These are phyloP conservation scores for Gaeumannomyces tritici DNA, from an alignment of 2,329 filamentous ascomycete genomes.

Conservation along the genomic window DNA sequence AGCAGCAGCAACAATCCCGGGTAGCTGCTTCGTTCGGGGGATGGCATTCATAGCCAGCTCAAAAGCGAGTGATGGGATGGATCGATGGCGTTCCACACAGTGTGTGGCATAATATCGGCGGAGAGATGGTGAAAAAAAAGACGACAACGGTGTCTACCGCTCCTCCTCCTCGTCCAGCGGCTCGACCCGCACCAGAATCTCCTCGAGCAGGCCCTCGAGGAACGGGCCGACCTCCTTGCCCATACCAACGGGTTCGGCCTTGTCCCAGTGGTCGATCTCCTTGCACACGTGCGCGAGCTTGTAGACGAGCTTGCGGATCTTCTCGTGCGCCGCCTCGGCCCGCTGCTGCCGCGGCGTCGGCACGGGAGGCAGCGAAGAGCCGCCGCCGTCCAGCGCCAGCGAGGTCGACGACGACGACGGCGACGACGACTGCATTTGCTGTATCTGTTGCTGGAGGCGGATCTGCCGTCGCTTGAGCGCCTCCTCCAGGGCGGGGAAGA, in stretches of 20 bases:
- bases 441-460: constrained; percentile 44
- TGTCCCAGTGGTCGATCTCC: constrained; percentile 85
- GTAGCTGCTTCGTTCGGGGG: background rate
- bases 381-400: constrained; percentile 10
- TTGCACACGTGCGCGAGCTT: constrained; percentile 77
- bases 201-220: constrained; percentile 84
- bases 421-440: constrained; percentile 16
- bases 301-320: constrained; percentile 68
- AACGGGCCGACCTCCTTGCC: constrained; percentile 82
- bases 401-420: constrained; percentile 15
- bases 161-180: constrained; percentile 66
- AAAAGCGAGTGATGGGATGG: background rate
- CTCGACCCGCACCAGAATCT: constrained; percentile 86
- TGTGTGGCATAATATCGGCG: background rate
- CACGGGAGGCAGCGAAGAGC: constrained; percentile 20
- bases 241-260: constrained; percentile 83
- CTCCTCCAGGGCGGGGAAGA: constrained; percentile 86
- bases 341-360: constrained; percentile 58
- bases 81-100: background rate
- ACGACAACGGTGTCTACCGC: background rate
- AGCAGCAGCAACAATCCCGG: background rate
- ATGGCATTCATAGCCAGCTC: background rate
- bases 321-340: constrained; percentile 66
- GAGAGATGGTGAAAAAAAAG: too few species aligned
- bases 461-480: constrained; percentile 73